Base-by-base conservation (phyloP, 805 yeast genomes). In the Jamesozyma rosinii region DNA sequence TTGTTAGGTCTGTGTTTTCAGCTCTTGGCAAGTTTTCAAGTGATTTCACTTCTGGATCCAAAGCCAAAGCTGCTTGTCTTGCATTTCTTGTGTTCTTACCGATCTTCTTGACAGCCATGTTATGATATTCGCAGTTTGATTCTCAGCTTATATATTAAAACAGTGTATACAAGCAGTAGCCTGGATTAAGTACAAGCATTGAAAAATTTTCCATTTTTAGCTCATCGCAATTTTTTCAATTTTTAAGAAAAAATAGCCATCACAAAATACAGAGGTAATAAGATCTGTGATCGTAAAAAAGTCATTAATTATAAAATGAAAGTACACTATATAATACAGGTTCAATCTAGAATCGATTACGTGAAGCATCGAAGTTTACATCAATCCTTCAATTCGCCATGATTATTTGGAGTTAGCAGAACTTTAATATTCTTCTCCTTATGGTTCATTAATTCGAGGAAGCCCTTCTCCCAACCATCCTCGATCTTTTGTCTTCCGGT, bases 21-120 rank as follows among this genome's bases (percentile, higher is more conserved):
- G 72, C 69, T 59, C 83, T 75, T 38, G 86, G 81, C 17, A 81
- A 60, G 11, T 65, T 59, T 20, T 69, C 66, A 29, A 83, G 65
- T 6, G 71, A 69, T 49, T 70, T 74, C 9, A 73, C 72, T 52
- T 72, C 75, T 1, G 72, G 67, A 17, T 65, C 70, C 3, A 57
- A 64, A 13, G 66, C 61, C 15, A 39, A 26, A 46, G 71, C 75
- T 5, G 81, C 82, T 58, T 87, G 70, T 65, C 89, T 77, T 2
- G 92, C 89, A 2, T 88, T 87, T 66, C 92, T 73, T 36, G 88
- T 79, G 47, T 74, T 78, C 50, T 80, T 51, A 6, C 40, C 37
- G 8, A 42, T 38, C 40, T 44, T 44, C 34, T 44, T 30, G 14
- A 18, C 48, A 26, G 50, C 53, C 55, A 51, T 51, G 2, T 18